Conservation (phyloP, 2,329 filamentous ascomycete species). For the Colletotrichum somersetense region DNA sequence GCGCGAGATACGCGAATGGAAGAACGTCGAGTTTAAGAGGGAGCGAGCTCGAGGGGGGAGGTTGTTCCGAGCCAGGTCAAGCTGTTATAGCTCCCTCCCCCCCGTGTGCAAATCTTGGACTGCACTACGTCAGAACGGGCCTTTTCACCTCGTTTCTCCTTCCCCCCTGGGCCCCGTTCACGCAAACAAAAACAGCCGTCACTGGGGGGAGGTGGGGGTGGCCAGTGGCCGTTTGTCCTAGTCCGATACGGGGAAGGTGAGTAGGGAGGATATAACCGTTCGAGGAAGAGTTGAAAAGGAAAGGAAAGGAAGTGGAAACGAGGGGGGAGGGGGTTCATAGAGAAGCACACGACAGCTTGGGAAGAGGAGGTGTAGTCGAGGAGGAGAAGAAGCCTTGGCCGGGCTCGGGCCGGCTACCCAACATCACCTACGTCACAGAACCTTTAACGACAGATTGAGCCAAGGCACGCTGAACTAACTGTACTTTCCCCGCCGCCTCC, state of each 20-base stretch:
- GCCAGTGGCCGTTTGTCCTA: neutral
- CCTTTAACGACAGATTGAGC: neutral
- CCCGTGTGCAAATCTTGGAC: constrained; percentile 12
- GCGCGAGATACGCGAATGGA: neutral
- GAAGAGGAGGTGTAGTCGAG: neutral
- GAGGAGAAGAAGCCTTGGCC: neutral
- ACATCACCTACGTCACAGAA: constrained; percentile 28
- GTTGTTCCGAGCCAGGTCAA: constrained; percentile 14
- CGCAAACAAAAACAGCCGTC: neutral
- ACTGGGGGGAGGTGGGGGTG: neutral
- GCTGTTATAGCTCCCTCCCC: neutral
- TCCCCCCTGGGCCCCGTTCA: constrained; percentile 10
- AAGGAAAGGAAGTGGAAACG: neutral
- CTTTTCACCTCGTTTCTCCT: neutral
- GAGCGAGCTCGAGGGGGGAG: neutral
- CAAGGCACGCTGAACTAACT: neutral
- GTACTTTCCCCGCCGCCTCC: neutral
- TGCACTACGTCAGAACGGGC: constrained; percentile 34
- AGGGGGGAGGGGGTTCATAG: neutral
- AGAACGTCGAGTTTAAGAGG: neutral
- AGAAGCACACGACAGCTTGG: neutral
- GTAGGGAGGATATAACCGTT: neutral
- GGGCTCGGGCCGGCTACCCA: neutral
- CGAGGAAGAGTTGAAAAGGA: neutral
- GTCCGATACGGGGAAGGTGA: neutral